Evolutionary conservation across 2,329 filamentous ascomycete genomes (phyloP).

Genomic region (Paecilomyces variotii): DNA sequence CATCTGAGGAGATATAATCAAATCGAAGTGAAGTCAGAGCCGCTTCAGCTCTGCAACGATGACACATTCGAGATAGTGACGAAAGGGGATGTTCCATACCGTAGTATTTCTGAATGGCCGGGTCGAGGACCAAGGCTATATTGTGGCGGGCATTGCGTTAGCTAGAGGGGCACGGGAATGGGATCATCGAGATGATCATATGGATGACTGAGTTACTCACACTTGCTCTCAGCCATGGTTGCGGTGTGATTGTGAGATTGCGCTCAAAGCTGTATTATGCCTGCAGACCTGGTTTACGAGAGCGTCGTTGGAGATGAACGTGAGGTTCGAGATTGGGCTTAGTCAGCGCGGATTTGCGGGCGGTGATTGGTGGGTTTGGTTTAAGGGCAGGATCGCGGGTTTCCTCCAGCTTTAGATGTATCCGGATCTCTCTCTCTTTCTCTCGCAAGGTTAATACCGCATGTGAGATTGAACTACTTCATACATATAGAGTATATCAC

Average conservation of each 20-base stretch:
- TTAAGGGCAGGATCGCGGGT: neutral
- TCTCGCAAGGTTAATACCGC: too few species aligned
- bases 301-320: neutral
- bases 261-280: neutral
- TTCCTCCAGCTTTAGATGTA: neutral
- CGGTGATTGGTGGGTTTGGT: neutral
- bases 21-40: neutral
- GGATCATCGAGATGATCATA: neutral
- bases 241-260: neutral
- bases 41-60: neutral
- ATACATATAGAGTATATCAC: too few species aligned
- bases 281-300: neutral
- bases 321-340: neutral
- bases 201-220: neutral
- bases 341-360: neutral
- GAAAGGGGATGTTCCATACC: conserved; percentile 29
- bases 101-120: conserved; percentile 43
- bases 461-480: too few species aligned
- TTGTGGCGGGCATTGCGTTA: conserved; percentile 7
- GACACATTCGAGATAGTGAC: conserved; percentile 6
- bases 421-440: too few species aligned
- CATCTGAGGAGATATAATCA: neutral
- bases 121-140: conserved; percentile 35
- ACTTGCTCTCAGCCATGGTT: neutral
- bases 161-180: neutral